Conservation (phyloP, 2,329 filamentous ascomycete genomes). For the Aureobasidium sp. region DNA sequence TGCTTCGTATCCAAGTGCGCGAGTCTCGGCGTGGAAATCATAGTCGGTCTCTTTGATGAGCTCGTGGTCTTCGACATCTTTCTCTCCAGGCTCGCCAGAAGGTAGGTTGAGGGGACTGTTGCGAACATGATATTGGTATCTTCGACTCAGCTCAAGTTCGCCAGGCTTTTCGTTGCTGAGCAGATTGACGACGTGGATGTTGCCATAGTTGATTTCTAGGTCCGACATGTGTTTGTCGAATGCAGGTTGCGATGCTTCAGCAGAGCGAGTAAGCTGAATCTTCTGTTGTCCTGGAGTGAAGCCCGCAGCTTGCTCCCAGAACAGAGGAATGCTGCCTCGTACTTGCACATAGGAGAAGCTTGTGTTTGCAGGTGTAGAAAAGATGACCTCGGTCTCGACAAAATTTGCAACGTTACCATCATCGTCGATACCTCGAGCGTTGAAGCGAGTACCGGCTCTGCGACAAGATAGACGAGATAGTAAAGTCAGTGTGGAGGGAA, state of each 20-base stretch:
- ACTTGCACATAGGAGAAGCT: conserved; percentile 93
- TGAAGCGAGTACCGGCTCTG: conserved; percentile 90
- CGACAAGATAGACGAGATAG: conserved; percentile 88
- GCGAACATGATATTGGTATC: conserved; percentile 71
- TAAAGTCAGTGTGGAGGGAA: conserved; percentile 77
- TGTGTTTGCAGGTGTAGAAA: conserved; percentile 70
- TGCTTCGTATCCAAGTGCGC: conserved; percentile 82
- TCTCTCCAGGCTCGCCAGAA: conserved; percentile 25
- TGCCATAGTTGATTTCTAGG: conserved; percentile 80
- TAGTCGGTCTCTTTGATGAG: conserved; percentile 79
- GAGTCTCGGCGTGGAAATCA: conserved; percentile 93
- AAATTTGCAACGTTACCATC: conserved; percentile 97
- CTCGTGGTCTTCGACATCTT: conserved; percentile 55
- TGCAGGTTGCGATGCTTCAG: conserved; percentile 84
- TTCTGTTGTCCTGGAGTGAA: conserved; percentile 90
- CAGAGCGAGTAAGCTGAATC: conserved; percentile 80
- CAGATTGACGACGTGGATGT: conserved; percentile 86
- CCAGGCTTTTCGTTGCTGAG: conserved; percentile 84
- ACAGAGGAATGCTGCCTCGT: conserved; percentile 86
- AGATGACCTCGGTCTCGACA: conserved; percentile 93
- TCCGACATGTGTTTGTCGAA: conserved; percentile 92
- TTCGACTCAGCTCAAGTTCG: conserved; percentile 73
- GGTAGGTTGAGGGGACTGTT: conserved; percentile 62
- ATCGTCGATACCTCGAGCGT: conserved; percentile 94
- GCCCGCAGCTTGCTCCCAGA: conserved; percentile 91